phyloP scores from a whole-genome alignment of 257 asterid genomes.

The Cynanchum wilfordii region DNA sequence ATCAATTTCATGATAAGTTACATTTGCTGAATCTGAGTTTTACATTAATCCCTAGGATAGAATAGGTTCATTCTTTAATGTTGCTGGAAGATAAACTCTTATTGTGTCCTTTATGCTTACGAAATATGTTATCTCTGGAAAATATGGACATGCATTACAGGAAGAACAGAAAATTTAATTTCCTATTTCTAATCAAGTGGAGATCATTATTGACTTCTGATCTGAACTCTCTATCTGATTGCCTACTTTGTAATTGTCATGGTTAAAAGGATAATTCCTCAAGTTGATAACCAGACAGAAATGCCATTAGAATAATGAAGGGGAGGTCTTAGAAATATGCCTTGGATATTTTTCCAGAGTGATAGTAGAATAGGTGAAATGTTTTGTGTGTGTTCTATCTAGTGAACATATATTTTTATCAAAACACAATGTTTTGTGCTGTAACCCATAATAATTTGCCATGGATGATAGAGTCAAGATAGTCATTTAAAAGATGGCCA shows the following conservation, averaged over 20 bases:
- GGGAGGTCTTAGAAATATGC: not conserved
- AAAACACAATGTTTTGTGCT: too few relatives aligned
- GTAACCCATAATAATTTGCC: too few relatives aligned
- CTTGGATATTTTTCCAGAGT: not conserved
- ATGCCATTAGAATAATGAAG: not conserved
- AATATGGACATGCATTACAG: not conserved
- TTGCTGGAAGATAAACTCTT: not conserved
- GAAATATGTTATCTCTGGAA: not conserved
- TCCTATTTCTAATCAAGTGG: not conserved
- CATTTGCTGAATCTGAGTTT: not conserved
- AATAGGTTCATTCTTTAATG: not conserved
- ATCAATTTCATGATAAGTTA: not conserved
- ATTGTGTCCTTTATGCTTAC: not conserved
- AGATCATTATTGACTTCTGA: not conserved
- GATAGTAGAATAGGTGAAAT: not conserved
- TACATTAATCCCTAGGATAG: not conserved
- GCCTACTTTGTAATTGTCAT: not conserved
- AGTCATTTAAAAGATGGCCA: not conserved
- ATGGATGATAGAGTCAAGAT: not conserved
- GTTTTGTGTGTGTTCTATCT: too few relatives aligned
- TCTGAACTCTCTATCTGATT: not conserved
- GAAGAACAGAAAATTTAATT: not conserved
- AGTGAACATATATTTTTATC: too few relatives aligned
- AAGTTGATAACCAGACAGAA: constrained; percentile 1
- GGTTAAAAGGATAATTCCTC: not conserved